Conservation (phyloP, 2,329 filamentous ascomycete genomes). For the Pseudopyricularia javanii region DNA sequence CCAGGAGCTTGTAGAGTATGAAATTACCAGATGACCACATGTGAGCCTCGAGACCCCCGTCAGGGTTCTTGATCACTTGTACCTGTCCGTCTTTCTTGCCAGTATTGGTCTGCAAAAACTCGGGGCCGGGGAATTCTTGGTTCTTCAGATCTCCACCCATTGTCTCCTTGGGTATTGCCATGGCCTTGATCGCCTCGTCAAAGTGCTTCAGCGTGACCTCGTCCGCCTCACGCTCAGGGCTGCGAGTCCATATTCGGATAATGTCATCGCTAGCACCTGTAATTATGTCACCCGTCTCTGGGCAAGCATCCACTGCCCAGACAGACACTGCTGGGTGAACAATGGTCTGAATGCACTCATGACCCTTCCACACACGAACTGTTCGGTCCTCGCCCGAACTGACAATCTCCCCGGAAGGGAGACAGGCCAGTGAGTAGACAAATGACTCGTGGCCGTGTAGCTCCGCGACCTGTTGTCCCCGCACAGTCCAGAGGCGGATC, state of each 20-base stretch:
- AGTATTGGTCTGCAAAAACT: conserved; percentile 68
- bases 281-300: conserved; percentile 81
- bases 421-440: conserved; percentile 70
- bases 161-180: conserved; percentile 79
- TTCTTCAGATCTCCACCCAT: conserved; percentile 69
- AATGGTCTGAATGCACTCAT: conserved; percentile 82
- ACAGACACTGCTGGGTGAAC: conserved; percentile 95
- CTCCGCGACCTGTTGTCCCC: conserved; percentile 63
- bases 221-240: conserved; percentile 55
- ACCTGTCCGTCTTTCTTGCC: conserved; percentile 97
- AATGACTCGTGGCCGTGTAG: conserved; percentile 87
- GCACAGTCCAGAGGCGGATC: conserved; percentile 75
- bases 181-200: conserved; percentile 69
- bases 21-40: conserved; percentile 59
- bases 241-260: conserved; percentile 73
- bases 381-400: conserved; percentile 94
- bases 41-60: conserved; percentile 76
- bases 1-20: not conserved
- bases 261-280: conserved; percentile 83
- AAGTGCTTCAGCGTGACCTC: conserved; percentile 59
- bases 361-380: conserved; percentile 74
- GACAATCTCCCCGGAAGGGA: conserved; percentile 77
- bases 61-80: conserved; percentile 73
- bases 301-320: conserved; percentile 78
- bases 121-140: conserved; percentile 77